Evolutionary conservation across 768 basidiomycete genomes (phyloP), one percentile per base, ranked within the genome.

Genomic region (Leucocoprinus leucothites): DNA sequence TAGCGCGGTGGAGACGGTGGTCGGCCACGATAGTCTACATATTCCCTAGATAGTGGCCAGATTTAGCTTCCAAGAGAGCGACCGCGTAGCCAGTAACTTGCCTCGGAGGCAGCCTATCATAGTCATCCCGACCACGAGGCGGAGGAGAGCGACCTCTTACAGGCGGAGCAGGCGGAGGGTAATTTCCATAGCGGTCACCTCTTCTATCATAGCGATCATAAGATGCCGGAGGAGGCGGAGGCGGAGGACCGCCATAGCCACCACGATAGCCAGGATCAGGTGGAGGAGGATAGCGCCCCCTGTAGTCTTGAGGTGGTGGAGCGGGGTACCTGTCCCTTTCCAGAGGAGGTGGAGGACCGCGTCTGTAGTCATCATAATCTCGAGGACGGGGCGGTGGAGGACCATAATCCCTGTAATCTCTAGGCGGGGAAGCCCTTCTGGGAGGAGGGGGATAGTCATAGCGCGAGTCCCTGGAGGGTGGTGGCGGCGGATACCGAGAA

Each of bases 361-460:
- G 74, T 63, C 85, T 78, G 60, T 83, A 85, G 47, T 91, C 90
- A 60, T 92, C 87, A 61, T 82, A 78, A 46, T 91, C 87, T 56
- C 85, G 81, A 60, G 74, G 71, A 57, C 75, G 62, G 59, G 74
- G 69, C 57, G 77, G 70, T 40, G 71, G 68, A 56, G 78, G 71
- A 58, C 77, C 75, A 68, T 86, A 84, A 56, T 89, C 89, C 36
- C 86, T 76, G 63, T 81, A 82, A 9, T 88, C 89, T 60, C 87
- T 77, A 14, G 86, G 80, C 48, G 88, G 82, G 13, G 75, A 72
- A 53, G 84, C 82, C 55, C 86, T 73, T 46, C 87, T 76, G 56
- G 74, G 64, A 18, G 76, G 73, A 40, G 72, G 77, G n/a, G 77
- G 76, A 65, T 85, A 85, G 62, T 81, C 79, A 67, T 84, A 83